Base-by-base conservation (phyloP, 1,284 basidiomycete species). In the Tetrapyrgos nigripes region DNA sequence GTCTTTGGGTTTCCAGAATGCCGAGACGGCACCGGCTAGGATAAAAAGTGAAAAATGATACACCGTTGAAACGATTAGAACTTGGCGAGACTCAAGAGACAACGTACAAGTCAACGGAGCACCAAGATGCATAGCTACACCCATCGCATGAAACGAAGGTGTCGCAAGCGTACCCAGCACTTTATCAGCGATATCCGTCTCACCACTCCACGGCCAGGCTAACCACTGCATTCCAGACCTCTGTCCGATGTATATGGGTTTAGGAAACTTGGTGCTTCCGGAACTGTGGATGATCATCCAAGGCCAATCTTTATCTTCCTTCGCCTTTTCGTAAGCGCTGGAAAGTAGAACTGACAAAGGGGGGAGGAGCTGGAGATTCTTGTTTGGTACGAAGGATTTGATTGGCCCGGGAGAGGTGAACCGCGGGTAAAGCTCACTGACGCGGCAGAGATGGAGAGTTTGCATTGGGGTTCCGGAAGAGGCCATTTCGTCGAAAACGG, bases 201-300 rank as follows among this genome's bases (percentile, higher is more conserved):
- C 37, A 40, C 37, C 37, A 40, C 37, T 9, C 37, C 37, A 40
- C 4, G 37, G 37, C 37, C 37, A 40, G 19, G 37, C 17, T 17
- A 40, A n/a, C 37, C 37, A 40, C 19, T 40, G 37, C 19, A 40
- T 5, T 17, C 37, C 37, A 17, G 37, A 40, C 13, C 14, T 4
- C 17, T 57, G 55, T 23, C 49, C 37, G 1, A 57, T 26, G 10
- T 46, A 33, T 17, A 57, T 57, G 17, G 49, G 49, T 37, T 57
- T 57, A 4, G 55, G 55, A 17, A 57, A 47, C 19, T 44, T 50
- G 3, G 55, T 57, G 1, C 49, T 51, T 9, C 55, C 55, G n/a
- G 55, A 57, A 45, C 49, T 51, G 19, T 57, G 55, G 17, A 57
- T 5, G 17, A 40, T 4, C 37, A 40, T 40, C 37, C 37, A 40